Percentiles rank a stretch among this genome's conserved stretches.
Conservation (phyloP, 345 rosid species). For the Schrenkiella parvula region DNA sequence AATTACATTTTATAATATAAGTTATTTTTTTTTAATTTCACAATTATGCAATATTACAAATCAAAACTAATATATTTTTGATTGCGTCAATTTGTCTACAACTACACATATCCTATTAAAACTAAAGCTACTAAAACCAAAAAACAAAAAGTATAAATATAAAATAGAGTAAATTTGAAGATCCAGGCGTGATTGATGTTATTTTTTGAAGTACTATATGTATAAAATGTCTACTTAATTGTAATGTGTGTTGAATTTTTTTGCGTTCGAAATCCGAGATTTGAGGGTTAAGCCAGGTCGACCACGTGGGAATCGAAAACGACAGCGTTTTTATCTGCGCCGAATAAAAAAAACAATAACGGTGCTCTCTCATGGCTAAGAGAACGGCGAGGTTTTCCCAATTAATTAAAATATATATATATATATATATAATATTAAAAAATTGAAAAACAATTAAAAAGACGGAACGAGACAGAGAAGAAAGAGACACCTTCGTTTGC, state of each 20-base stretch:
- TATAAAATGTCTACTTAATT: slow-evolving; percentile 17
- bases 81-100: no score
- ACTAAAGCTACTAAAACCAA: no score
- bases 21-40: no score
- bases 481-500: slow-evolving; percentile 43
- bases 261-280: slow-evolving; percentile 16
- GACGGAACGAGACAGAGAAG: slow-evolving; percentile 23
- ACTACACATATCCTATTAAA: no score
- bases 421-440: background rate
- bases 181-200: background rate
- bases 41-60: no score
- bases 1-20: no score
- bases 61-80: no score
- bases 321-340: slow-evolving; percentile 15
- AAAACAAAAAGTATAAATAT: no score
- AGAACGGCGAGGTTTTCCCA: slow-evolving; percentile 33
- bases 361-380: slow-evolving; percentile 12
- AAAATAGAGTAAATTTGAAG: background rate
- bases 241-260: slow-evolving; percentile 13
- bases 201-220: background rate
- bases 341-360: slow-evolving; percentile 14
- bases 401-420: background rate
- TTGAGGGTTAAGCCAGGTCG: slow-evolving; percentile 27
- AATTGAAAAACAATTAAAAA: background rate
- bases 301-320: slow-evolving; percentile 25